Evolutionary conservation across 163 green algal species (phyloP).

Genomic region (Picocystis sp.): DNA sequence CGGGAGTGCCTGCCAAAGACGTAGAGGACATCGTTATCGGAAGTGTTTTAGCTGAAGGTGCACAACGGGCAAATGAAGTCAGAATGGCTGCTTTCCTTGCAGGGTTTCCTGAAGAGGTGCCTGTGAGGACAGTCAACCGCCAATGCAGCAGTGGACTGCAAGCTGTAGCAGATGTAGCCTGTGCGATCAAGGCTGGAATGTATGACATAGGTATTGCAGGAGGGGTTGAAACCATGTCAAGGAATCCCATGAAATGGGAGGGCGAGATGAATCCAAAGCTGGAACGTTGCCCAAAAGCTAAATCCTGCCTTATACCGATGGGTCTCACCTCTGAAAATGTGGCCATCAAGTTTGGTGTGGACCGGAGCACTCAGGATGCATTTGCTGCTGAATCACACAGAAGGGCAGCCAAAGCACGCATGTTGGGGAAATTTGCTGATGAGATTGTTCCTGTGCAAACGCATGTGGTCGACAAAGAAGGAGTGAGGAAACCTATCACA

Average conservation of each 20-base stretch:
- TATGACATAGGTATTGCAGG: conserved; percentile 78
- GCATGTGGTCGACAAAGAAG: conserved; percentile 25
- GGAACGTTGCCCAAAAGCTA: conserved; percentile 27
- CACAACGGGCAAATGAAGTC: conserved; percentile 84
- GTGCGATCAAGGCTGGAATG: conserved; percentile 82
- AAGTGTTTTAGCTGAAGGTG: conserved; percentile 72
- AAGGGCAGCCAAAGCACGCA: conserved; percentile 56
- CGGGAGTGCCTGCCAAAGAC: conserved; percentile 41
- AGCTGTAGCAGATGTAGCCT: conserved; percentile 84
- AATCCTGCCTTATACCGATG: conserved; percentile 87
- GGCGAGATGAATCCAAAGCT: conserved; percentile 74
- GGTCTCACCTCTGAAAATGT: conserved; percentile 96
- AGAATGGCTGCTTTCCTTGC: conserved; percentile 86
- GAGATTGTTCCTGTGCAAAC: conserved; percentile 96
- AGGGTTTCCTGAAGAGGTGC: conserved; percentile 81
- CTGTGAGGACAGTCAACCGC: conserved; percentile 82
- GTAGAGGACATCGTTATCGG: conserved; percentile 92
- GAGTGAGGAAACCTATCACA: conserved; percentile 45
- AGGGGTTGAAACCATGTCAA: conserved; percentile 88
- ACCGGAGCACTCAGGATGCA: conserved; percentile 60
- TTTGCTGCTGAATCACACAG: conserved; percentile 68
- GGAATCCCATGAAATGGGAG: conserved; percentile 93
- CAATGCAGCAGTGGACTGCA: conserved; percentile 88
- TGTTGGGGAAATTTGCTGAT: conserved; percentile 65
- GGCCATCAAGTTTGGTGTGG: conserved; percentile 67